phyloP scores from a whole-genome alignment of 2,329 filamentous ascomycete genomes.

The Cladosporium sp. region DNA sequence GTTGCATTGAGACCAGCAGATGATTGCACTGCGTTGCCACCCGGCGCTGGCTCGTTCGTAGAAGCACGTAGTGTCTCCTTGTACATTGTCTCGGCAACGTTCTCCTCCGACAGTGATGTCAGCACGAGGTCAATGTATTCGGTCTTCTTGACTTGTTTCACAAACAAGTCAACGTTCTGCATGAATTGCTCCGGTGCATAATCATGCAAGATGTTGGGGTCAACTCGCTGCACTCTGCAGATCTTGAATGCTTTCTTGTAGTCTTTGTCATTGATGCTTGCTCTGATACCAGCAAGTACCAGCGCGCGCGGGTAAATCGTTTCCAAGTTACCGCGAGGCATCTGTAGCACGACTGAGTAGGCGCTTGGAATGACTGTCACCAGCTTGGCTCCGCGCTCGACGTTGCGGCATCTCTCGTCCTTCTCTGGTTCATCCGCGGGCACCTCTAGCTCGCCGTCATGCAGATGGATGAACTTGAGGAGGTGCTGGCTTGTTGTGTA shows the following conservation, averaged over 20 bases:
- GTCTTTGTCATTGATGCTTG: slow-evolving; percentile 72
- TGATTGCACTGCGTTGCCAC: slow-evolving; percentile 18
- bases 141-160: slow-evolving; percentile 77
- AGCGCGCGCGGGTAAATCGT: slow-evolving; percentile 91
- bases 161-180: slow-evolving; percentile 67
- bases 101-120: slow-evolving; percentile 59
- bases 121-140: slow-evolving; percentile 87
- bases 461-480: slow-evolving; percentile 88
- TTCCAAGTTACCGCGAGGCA: slow-evolving; percentile 93
- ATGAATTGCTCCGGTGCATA: slow-evolving; percentile 86
- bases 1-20: background rate
- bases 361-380: slow-evolving; percentile 85
- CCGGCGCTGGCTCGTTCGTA: slow-evolving; percentile 20
- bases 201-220: slow-evolving; percentile 96
- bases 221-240: slow-evolving; percentile 88
- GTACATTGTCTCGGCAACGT: slow-evolving; percentile 92
- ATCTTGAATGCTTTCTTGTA: slow-evolving; percentile 81
- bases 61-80: slow-evolving; percentile 67
- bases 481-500: slow-evolving; percentile 91
- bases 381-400: slow-evolving; percentile 82
- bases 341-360: slow-evolving; percentile 83
- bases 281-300: slow-evolving; percentile 83
- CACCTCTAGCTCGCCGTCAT: slow-evolving; percentile 65
- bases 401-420: slow-evolving; percentile 85
- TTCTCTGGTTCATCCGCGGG: slow-evolving; percentile 84